phyloP scores from a whole-genome alignment of 2,329 filamentous ascomycete genomes.

The Aspergillus glaucus region DNA sequence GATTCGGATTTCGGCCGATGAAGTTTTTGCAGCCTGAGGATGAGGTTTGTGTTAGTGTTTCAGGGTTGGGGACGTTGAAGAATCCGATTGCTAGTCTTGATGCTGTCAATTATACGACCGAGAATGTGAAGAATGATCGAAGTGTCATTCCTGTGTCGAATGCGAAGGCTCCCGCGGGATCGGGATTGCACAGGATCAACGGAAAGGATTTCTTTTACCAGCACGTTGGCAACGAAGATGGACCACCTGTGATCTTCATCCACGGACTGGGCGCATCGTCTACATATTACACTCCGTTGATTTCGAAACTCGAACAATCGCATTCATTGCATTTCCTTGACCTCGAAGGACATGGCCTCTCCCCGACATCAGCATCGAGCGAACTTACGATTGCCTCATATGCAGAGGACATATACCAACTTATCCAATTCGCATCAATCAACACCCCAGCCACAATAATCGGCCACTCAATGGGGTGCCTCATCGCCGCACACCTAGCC shows the following conservation, averaged over 20 bases:
- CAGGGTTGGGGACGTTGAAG: background rate
- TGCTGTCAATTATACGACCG: too few species aligned
- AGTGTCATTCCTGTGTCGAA: too few species aligned
- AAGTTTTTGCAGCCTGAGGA: background rate
- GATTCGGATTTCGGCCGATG: background rate
- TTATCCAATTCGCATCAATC: conserved; percentile 33
- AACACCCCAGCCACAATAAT: conserved; percentile 32
- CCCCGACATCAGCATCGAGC: conserved; percentile 38
- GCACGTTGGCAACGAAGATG: conserved; percentile 17
- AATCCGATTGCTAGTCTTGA: background rate
- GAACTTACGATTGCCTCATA: conserved; percentile 40
- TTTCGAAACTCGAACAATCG: conserved; percentile 24
- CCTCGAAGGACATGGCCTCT: conserved; percentile 52
- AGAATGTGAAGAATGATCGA: too few species aligned
- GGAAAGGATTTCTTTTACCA: conserved; percentile 24
- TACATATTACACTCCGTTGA: conserved; percentile 42
- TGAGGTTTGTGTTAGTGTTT: background rate
- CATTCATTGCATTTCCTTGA: conserved; percentile 42
- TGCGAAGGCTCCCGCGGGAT: too few species aligned
- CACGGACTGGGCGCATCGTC: conserved; percentile 49
- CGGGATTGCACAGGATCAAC: conserved; percentile 34
- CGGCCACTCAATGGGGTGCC: conserved; percentile 48
- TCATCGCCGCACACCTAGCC: conserved; percentile 43
- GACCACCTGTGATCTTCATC: conserved; percentile 40
- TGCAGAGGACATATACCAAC: conserved; percentile 35